phyloP scores from a whole-genome alignment of 2,329 filamentous ascomycete genomes.

The Aspergillus quadrilineatus region DNA sequence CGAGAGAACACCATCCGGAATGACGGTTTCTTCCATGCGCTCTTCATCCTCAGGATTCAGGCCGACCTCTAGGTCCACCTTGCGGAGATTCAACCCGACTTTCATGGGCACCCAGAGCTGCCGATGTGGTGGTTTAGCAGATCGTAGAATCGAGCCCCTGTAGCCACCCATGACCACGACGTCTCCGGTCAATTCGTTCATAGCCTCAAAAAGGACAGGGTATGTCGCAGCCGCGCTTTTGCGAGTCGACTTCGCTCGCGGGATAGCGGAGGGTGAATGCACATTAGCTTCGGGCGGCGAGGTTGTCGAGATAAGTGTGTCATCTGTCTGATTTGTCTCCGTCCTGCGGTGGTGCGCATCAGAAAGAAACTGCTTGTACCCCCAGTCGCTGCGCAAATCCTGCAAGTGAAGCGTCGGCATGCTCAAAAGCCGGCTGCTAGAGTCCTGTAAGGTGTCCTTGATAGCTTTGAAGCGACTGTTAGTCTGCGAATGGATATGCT shows the following conservation, averaged over 20 bases:
- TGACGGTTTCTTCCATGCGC: conserved; percentile 76
- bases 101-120: conserved; percentile 94
- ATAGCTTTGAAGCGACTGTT: conserved; percentile 90
- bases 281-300: neutral
- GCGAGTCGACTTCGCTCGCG: conserved; percentile 22
- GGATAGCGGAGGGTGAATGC: neutral
- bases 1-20: conserved; percentile 83
- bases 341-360: conserved; percentile 26
- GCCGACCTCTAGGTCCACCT: conserved; percentile 86
- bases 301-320: conserved; percentile 1
- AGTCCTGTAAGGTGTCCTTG: conserved; percentile 81
- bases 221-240: conserved; percentile 29
- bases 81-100: conserved; percentile 84
- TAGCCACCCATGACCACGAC: conserved; percentile 88
- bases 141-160: conserved; percentile 83
- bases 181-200: conserved; percentile 75
- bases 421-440: conserved; percentile 65
- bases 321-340: conserved; percentile 11
- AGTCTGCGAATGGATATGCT: conserved; percentile 76
- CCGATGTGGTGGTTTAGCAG: conserved; percentile 75
- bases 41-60: conserved; percentile 79
- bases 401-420: conserved; percentile 47
- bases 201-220: conserved; percentile 56
- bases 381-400: conserved; percentile 39
- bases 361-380: conserved; percentile 32